A percentile compares a stretch with the other conserved stretches of the same genome.
Conservation (phyloP, 2,329 filamentous ascomycete genomes). For the Colletotrichum tropicale region DNA sequence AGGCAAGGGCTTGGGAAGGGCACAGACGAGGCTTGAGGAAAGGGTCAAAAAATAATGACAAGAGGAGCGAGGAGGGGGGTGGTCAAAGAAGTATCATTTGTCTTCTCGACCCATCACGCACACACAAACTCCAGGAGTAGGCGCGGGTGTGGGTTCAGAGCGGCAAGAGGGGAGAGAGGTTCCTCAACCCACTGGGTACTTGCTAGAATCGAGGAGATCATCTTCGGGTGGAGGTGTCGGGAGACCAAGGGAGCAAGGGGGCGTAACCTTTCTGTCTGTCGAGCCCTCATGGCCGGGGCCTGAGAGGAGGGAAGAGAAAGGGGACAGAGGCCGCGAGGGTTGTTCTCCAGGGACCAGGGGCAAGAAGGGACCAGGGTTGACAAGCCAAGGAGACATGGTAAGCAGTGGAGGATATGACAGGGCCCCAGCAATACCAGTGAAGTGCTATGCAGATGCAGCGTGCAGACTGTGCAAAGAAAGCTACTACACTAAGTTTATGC, state of each 20-base stretch:
- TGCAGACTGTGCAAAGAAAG: neutral
- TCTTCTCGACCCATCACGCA: conserved; percentile 11
- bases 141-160: conserved; percentile 19
- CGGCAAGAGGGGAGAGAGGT: neutral
- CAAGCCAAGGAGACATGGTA: conserved; percentile 9
- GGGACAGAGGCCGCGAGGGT: conserved; percentile 1
- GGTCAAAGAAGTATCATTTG: conserved; percentile 20
- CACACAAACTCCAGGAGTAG: neutral
- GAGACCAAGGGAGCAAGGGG: conserved; percentile 22
- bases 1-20: conserved; percentile 20
- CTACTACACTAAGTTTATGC: neutral
- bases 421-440: neutral
- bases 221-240: conserved; percentile 21
- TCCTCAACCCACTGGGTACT: conserved; percentile 6
- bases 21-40: conserved; percentile 20
- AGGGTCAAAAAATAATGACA: conserved; percentile 12
- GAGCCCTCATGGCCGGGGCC: neutral
- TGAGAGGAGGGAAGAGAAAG: conserved; percentile 16
- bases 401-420: conserved; percentile 1
- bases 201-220: conserved; percentile 21
- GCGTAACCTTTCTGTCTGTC: neutral
- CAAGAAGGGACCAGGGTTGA: neutral
- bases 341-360: neutral
- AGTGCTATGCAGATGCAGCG: neutral
- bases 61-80: conserved; percentile 7